Percentiles rank a stretch among this genome's conserved stretches.
Conservation (phyloP, 148 eudicot genomes). For the Chenopodium formosanum region DNA sequence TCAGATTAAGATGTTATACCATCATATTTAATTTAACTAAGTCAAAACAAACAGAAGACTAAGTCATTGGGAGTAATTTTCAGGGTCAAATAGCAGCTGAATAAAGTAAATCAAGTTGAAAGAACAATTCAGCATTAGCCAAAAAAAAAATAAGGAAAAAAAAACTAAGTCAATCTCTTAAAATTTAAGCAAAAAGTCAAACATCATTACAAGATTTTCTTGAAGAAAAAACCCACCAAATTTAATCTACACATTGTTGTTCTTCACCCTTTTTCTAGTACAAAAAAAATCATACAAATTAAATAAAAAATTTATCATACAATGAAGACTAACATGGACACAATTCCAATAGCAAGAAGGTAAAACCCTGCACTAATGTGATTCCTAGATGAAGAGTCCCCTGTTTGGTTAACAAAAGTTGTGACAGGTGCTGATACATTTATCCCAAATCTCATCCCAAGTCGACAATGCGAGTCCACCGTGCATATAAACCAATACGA, state of each 20-base stretch:
- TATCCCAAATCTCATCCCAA: slow-evolving; percentile 43
- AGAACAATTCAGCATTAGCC: slow-evolving; percentile 4
- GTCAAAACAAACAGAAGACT: not conserved
- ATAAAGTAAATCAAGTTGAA: slow-evolving; percentile 7
- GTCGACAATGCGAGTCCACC: slow-evolving; percentile 33
- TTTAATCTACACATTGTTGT: not conserved
- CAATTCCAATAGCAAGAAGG: slow-evolving; percentile 14
- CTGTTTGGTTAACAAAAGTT: not conserved
- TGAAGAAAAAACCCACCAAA: not conserved
- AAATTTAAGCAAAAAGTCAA: slow-evolving; percentile 8
- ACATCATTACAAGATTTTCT: not conserved
- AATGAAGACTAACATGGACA: slow-evolving; percentile 13
- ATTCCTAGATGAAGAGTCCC: not conserved
- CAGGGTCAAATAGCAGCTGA: not conserved
- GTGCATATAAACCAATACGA: slow-evolving; percentile 50
- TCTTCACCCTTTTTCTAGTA: not conserved
- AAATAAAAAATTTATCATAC: not conserved
- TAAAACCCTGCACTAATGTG: slow-evolving; percentile 6
- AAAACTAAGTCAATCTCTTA: not conserved
- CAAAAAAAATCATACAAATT: not conserved
- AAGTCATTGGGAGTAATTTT: not conserved
- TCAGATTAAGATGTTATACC: too few species aligned
- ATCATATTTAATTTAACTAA: too few species aligned
- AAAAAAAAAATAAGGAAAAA: not conserved
- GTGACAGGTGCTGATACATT: slow-evolving; percentile 22